Conservation (phyloP, 805 yeast genomes). For the Teunomyces panamensis region DNA sequence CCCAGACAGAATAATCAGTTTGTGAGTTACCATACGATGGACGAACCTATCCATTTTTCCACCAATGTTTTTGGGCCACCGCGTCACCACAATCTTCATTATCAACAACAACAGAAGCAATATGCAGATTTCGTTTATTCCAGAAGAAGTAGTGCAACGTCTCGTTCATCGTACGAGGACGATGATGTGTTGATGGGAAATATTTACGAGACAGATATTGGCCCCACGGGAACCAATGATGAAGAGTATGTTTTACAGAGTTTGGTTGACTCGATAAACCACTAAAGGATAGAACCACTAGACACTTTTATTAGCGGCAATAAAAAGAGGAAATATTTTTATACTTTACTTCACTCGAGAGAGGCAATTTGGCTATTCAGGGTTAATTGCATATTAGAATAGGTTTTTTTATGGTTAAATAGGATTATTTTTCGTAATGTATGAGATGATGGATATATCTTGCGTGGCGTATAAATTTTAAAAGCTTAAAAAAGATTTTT, state of each 20-base stretch:
- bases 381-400: background rate
- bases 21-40: conserved; percentile 1
- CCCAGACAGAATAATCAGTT: background rate
- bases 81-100: background rate
- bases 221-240: conserved; percentile 4
- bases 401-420: background rate
- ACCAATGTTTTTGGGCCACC: conserved; percentile 7
- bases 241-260: conserved; percentile 36
- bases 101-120: background rate
- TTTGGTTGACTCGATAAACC: conserved; percentile 41
- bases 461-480: background rate
- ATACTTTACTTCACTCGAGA: background rate
- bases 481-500: background rate
- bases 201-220: background rate
- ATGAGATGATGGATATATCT: background rate
- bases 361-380: background rate
- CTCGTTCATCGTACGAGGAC: background rate
- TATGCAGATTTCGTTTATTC: background rate
- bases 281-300: conserved; percentile 11
- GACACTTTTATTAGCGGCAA: background rate
- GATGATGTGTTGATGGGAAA: background rate
- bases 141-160: conserved; percentile 4
- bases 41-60: conserved; percentile 3
- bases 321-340: background rate
- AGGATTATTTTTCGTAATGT: background rate